Evolutionary conservation across 1,139 yeast genomes (phyloP).

Genomic region (Scheffersomyces quercinus): DNA sequence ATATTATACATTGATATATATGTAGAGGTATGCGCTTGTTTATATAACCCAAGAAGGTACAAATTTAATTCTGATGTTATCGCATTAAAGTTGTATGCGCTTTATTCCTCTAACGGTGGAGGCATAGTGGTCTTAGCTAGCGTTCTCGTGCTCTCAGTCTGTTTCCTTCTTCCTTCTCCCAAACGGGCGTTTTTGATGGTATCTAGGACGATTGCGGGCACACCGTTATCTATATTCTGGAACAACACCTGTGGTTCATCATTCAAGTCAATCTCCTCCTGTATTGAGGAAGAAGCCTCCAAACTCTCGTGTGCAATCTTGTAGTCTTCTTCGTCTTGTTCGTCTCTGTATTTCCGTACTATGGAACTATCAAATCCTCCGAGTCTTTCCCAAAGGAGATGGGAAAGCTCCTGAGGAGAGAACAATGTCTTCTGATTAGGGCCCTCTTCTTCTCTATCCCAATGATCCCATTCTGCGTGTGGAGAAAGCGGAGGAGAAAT

Average conservation of each 20-base stretch:
- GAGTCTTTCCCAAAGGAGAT: conserved; percentile 46
- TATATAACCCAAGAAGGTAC: no score
- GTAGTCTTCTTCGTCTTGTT: conserved; percentile 12
- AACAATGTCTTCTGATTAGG: conserved; percentile 38
- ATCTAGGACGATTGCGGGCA: conserved; percentile 42
- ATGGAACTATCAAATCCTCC: conserved; percentile 41
- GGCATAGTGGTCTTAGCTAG: conserved; percentile 25
- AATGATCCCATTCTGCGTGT: conserved; percentile 49
- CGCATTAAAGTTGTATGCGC: no score
- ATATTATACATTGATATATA: no score
- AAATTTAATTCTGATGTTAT: no score
- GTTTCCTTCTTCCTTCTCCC: conserved; percentile 1
- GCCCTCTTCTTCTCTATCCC: conserved; percentile 45
- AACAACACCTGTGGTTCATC: conserved; percentile 39
- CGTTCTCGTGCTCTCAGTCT: conserved; percentile 1
- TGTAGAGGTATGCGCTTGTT: no score
- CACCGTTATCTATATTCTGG: conserved; percentile 35
- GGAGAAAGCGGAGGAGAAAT: conserved; percentile 53
- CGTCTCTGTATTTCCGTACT: conserved; percentile 31
- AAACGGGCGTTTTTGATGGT: conserved; percentile 13
- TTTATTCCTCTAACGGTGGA: conserved; percentile 8
- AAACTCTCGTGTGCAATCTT: conserved; percentile 5
- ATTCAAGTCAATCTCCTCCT: conserved; percentile 14
- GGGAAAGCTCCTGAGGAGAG: conserved; percentile 44
- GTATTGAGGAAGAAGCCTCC: neutral